Evolutionary conservation across 164 flowering plant genomes (phyloP).

Genomic region (Chimonanthus salicifolius): DNA sequence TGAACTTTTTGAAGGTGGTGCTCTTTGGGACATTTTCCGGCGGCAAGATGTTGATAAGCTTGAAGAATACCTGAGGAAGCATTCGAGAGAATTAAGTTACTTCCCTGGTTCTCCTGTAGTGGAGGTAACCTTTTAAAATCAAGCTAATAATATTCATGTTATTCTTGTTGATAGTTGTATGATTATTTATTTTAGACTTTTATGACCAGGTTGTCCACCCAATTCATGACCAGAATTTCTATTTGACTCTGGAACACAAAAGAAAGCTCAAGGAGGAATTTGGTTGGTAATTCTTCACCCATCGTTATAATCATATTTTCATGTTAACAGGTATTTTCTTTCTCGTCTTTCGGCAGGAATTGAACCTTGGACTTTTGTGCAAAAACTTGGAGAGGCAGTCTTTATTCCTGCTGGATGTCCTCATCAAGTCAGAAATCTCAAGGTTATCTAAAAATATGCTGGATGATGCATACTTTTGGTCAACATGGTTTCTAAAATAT

Average conservation of each 20-base stretch:
- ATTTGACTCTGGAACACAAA: conserved; percentile 63
- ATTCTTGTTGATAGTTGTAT: neutral
- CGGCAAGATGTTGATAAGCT: conserved; percentile 32
- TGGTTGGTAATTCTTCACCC: conserved; percentile 31
- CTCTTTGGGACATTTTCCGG: conserved; percentile 37
- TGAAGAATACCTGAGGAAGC: conserved; percentile 27
- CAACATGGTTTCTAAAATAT: neutral
- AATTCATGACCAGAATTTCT: conserved; percentile 77
- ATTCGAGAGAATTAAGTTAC: conserved; percentile 27
- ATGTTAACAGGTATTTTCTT: neutral
- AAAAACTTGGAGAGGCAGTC: conserved; percentile 78
- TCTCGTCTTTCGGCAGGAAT: conserved; percentile 34
- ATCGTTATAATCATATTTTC: neutral
- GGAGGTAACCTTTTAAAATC: conserved; percentile 12
- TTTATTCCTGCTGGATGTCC: conserved; percentile 97
- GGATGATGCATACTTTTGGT: neutral
- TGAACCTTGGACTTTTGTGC: conserved; percentile 89
- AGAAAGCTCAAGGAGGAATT: conserved; percentile 71
- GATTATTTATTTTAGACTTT: neutral
- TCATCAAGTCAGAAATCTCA: conserved; percentile 86
- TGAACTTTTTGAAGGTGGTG: conserved; percentile 19
- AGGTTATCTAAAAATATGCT: conserved; percentile 31
- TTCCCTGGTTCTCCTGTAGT: conserved; percentile 17
- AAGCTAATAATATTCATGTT: neutral
- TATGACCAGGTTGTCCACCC: conserved; percentile 63